Percentiles rank a stretch among this genome's conserved stretches.
Conservation (phyloP, 129 eudicot species). For the Escallonia herrerae region DNA sequence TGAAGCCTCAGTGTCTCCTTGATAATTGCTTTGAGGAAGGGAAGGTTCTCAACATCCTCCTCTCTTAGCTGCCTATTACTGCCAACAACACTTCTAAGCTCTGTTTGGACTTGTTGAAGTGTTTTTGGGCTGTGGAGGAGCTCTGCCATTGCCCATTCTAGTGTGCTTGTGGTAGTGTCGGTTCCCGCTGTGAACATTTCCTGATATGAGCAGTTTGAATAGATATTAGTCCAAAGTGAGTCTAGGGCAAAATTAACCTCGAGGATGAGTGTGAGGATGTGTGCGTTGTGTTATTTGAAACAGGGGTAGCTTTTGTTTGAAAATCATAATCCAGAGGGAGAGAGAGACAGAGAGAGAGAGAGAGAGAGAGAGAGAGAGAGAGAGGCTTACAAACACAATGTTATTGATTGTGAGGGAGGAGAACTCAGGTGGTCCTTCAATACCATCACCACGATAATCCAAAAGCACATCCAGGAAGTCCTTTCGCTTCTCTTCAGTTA, state of each 20-base stretch:
- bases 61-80: conserved; percentile 26
- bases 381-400: conserved; percentile 1
- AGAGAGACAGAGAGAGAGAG: background rate
- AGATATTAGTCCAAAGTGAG: background rate
- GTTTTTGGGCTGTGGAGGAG: conserved; percentile 40
- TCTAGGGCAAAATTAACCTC: background rate
- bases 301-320: too few species aligned
- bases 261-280: background rate
- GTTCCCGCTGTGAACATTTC: conserved; percentile 72
- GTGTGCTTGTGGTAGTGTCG: conserved; percentile 55
- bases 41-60: conserved; percentile 38
- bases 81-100: conserved; percentile 24
- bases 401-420: background rate
- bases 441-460: conserved; percentile 11
- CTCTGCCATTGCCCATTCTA: conserved; percentile 84
- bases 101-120: conserved; percentile 23
- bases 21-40: conserved; percentile 58
- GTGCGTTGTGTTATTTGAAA: too few species aligned
- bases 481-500: background rate
- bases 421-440: background rate
- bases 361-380: background rate
- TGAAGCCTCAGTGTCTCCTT: conserved; percentile 67
- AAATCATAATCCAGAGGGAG: background rate
- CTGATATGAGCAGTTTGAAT: conserved; percentile 9
- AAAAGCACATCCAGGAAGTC: conserved; percentile 27